These are phyloP conservation scores for Lophiotrema nucula DNA, from an alignment of 495 filamentous ascomycete species.

Conservation along the genomic window DNA sequence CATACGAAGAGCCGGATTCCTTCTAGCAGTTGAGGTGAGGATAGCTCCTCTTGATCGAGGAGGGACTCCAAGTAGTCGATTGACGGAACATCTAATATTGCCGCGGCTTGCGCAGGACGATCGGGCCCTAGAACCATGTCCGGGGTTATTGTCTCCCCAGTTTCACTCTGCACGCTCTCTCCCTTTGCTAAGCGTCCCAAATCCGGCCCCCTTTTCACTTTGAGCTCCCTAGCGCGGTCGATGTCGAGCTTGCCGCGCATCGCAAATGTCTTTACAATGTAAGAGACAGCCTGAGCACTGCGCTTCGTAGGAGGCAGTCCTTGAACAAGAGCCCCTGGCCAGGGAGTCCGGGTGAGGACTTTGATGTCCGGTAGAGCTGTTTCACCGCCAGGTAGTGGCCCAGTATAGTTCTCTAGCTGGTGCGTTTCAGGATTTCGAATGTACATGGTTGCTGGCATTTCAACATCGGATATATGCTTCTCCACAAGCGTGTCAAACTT, in stretches of 20 bases:
- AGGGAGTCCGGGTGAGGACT: slow-evolving; percentile 74
- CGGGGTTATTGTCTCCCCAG: slow-evolving; percentile 59
- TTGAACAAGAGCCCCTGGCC: slow-evolving; percentile 70
- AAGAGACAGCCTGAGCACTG: slow-evolving; percentile 69
- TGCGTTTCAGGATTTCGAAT: slow-evolving; percentile 64
- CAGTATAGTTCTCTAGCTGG: slow-evolving; percentile 62
- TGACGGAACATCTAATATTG: slow-evolving; percentile 75
- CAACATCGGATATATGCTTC: slow-evolving; percentile 61
- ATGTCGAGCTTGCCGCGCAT: slow-evolving; percentile 77
- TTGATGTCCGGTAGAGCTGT: slow-evolving; percentile 60
- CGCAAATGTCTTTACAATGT: slow-evolving; percentile 73
- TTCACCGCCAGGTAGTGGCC: slow-evolving; percentile 57
- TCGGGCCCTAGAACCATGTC: slow-evolving; percentile 64
- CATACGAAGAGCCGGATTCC: slow-evolving; percentile 72
- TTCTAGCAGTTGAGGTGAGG: slow-evolving; percentile 58
- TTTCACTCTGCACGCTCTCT: slow-evolving; percentile 50
- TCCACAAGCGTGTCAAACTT: slow-evolving; percentile 65
- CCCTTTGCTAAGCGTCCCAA: slow-evolving; percentile 54
- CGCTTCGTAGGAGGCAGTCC: slow-evolving; percentile 64
- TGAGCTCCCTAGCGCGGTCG: slow-evolving; percentile 58
- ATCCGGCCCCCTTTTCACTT: slow-evolving; percentile 53
- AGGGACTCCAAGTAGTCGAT: slow-evolving; percentile 64
- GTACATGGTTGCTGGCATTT: slow-evolving; percentile 67
- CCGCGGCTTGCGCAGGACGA: slow-evolving; percentile 63
- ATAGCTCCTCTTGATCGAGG: slow-evolving; percentile 72